Evolutionary conservation across 805 yeast species (phyloP), one percentile per base, ranked within the genome.

Genomic region (Dipodascopsis tothii): DNA sequence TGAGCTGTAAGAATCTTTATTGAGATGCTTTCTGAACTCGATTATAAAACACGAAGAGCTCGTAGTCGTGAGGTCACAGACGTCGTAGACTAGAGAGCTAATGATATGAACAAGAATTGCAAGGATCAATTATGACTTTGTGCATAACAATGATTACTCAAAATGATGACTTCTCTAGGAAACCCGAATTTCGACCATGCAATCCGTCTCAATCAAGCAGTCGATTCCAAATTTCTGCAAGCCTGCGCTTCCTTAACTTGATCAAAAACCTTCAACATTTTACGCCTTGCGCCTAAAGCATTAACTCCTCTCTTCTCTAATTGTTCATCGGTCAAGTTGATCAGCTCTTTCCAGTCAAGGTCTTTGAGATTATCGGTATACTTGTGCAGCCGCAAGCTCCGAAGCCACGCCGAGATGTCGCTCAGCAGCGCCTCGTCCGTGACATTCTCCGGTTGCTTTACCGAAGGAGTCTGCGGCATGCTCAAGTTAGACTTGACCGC

Each of bases 231-330:
- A 25, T 25, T 25, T 25, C 14, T 25, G 14, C 30, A 25, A 25
- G 30, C 9, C 9, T 25, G 30, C 9, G 30, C 30, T 25, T 25
- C 30, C 30, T 14, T 25, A 25, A 25, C 30, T 25, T 25, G 30
- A 9, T 25, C 30, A 25, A 25, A 25, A 25, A 25, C 30, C 67
- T 92, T 92, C 57, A 92, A 67, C 62, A 92, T 73, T 66, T 92
- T 92, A 45, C 96, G 76, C 51, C 99, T 72, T 0, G 99, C 99
- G 4, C 99, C 99, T 53, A 92, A 71, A 0, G 98, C 96, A 53
- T 79, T 75, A 33, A 92, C 96, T 4, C 99, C 99, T 45, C 78
- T 71, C 3, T 71, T 72, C 52, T 81, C 86, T 56, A 92, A 70
- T 45, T 78, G 75, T 3, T 66, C 73, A 60, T 90, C 95, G 47